Evolutionary conservation across 257 asterid species (phyloP), one percentile per base, ranked within the genome.

Genomic region (Verbena officinalis): DNA sequence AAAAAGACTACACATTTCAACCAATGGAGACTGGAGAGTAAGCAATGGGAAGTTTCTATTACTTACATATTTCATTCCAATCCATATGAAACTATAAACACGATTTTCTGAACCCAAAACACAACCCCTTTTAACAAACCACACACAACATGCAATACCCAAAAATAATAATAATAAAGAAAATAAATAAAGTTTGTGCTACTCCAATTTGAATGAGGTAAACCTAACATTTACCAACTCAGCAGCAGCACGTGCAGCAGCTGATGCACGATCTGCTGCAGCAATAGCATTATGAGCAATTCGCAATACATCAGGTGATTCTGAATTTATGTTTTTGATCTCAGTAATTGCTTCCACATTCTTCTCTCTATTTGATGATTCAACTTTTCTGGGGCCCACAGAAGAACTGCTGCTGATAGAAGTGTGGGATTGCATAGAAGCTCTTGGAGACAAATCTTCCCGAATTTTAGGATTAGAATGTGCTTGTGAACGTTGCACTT

Each of bases 241-340:
- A 62, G 92, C 88, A 48, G 99, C 99, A 45, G 91, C 86, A 34
- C 91, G 95, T 7, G 99, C 99, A 75, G 96, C 83, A 71, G 95
- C 81, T 9, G 99, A 83, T 63, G 99, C 97, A n/a, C 83, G 97
- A 12, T 93, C 90, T 27, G 97, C 99, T 19, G 97, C 92, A 59
- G 85, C 83, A 69, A 93, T 84, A 44, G 99, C 96, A 72, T 76
- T 66, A 5, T 85, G 90, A 64, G 97, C 99, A 76, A 65, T 80
- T 78, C 80, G 83, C 73, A 90, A 24, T 14, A 59, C 88, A 55
- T 86, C 92, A 14, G 82, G 75, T 38, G 95, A 39, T 42, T 65
- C 78, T 22, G 69, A 22, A 71, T 70, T 73, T 34, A 71, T 55
- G 54, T 73, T 75, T 66, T 74, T 78, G 58, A n/a, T 56, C 49